Evolutionary conservation across 441 rosid genomes (phyloP), one percentile per base, ranked within the genome.

Genomic region (Populus hybrid): DNA sequence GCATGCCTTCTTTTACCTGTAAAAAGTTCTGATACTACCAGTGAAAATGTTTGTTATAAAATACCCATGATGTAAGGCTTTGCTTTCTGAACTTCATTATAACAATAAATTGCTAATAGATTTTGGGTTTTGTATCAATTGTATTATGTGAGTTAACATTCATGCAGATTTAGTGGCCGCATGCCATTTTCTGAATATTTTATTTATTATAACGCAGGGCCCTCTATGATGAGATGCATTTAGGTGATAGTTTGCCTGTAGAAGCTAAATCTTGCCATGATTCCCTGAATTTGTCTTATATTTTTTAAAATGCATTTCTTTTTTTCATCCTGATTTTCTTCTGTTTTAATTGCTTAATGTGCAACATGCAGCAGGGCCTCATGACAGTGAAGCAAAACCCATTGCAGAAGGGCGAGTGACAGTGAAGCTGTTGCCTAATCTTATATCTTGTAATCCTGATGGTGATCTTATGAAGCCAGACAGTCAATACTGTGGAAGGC

Each of bases 401-500:
- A 69, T 77, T 77, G 85, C 81, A 67, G 93, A 83, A 86, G 84
- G 73, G 40, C 69, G 67, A 73, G 50, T 77, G 10, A 76, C 63
- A 75, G 77, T 75, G 79, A 78, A 86, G 65, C 73, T 73, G 54
- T 70, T 82, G 35, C 84, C 77, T 16, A 81, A 78, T 81, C 85
- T 77, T 77, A 76, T 71, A 69, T 83, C 85, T 67, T 16, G 65
- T 80, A 81, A 76, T 78, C 35, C 81, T 79, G 73, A 81, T 77
- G 35, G 84, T 76, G 79, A 76, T 20, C 75, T 21, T 70, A 74
- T 50, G 61, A 85, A 86, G 81, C 78, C 68, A 73, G 86, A 80
- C 42, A 82, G 84, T 74, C 87, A 81, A 70, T 77, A 76, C 83
- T 67, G 81, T 77, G 89, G 79, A 69, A 78, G 84, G 71, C 80